phyloP scores from a whole-genome alignment of 345 rosid species.

The Eucalyptus sp. region DNA sequence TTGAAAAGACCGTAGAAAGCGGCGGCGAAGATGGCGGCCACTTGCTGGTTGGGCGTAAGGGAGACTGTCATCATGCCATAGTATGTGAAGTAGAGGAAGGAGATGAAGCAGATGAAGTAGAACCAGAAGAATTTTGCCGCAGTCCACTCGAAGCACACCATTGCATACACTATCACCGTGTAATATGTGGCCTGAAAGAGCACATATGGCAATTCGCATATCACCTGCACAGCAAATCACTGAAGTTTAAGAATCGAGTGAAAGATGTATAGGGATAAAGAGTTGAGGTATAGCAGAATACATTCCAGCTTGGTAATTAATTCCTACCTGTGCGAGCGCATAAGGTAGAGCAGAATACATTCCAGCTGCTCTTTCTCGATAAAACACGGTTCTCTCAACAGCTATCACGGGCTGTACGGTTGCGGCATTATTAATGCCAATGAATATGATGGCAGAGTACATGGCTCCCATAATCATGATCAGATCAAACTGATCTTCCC shows the following conservation, averaged over 20 bases:
- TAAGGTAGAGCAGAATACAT: conserved; percentile 71
- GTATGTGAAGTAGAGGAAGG: conserved; percentile 94
- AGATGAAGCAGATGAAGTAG: conserved; percentile 62
- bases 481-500: conserved; percentile 38
- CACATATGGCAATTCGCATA: conserved; percentile 64
- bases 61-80: conserved; percentile 95
- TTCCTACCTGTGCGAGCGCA: conserved; percentile 51
- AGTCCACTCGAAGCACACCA: conserved; percentile 78
- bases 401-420: conserved; percentile 65
- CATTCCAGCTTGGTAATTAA: not conserved
- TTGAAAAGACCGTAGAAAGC: conserved; percentile 71
- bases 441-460: conserved; percentile 52
- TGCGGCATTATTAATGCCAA: conserved; percentile 53
- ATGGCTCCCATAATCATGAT: conserved; percentile 59
- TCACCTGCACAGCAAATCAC: conserved; percentile 31
- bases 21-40: conserved; percentile 71
- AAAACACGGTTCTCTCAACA: conserved; percentile 66
- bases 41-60: conserved; percentile 77
- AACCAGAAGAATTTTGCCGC: conserved; percentile 74
- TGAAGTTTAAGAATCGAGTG: not conserved
- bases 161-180: conserved; percentile 58
- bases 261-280: not conserved
- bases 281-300: not conserved
- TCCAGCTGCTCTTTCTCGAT: conserved; percentile 70
- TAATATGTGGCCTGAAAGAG: conserved; percentile 55